Evolutionary conservation across 306 rosid genomes (phyloP).

Genomic region (Ziziphus jujuba): DNA sequence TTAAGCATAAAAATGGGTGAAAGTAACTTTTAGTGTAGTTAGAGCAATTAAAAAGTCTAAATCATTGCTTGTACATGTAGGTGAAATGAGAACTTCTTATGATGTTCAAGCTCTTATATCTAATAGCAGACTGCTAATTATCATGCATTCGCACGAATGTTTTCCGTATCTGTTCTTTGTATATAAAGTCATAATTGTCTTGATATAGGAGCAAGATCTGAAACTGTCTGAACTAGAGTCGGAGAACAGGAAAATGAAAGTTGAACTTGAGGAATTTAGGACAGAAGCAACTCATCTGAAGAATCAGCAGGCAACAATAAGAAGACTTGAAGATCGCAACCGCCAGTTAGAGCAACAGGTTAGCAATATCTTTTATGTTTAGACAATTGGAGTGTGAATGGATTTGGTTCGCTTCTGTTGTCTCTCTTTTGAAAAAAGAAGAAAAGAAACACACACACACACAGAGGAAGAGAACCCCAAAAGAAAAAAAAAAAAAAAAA

Average conservation of each 20-base stretch:
- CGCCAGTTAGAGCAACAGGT: conserved; percentile 99
- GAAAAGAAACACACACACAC: too few relatives aligned
- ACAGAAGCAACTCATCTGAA: conserved; percentile 96
- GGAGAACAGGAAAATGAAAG: conserved; percentile 96
- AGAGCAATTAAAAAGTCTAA: background rate
- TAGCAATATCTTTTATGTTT: conserved; percentile 9
- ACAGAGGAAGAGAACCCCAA: too few relatives aligned
- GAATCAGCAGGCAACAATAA: conserved; percentile 98
- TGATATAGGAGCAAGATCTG: conserved; percentile 81
- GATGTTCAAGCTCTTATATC: background rate
- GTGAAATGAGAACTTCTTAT: background rate
- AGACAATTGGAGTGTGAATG: conserved; percentile 17
- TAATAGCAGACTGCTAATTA: background rate
- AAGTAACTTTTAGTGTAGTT: background rate
- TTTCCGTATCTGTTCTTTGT: conserved; percentile 7
- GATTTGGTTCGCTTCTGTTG: background rate
- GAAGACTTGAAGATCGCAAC: conserved; percentile 93
- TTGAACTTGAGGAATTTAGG: conserved; percentile 97
- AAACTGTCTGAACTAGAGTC: conserved; percentile 86
- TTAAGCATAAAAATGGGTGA: background rate
- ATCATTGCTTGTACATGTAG: background rate
- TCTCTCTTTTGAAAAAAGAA: too few relatives aligned
- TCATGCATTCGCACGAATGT: conserved; percentile 12
- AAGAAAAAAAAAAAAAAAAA: too few relatives aligned
- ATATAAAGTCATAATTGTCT: conserved; percentile 9